Conservation (phyloP, 371 early-diverging fungal species). For the Amoeboaphelidium protococcarum region DNA sequence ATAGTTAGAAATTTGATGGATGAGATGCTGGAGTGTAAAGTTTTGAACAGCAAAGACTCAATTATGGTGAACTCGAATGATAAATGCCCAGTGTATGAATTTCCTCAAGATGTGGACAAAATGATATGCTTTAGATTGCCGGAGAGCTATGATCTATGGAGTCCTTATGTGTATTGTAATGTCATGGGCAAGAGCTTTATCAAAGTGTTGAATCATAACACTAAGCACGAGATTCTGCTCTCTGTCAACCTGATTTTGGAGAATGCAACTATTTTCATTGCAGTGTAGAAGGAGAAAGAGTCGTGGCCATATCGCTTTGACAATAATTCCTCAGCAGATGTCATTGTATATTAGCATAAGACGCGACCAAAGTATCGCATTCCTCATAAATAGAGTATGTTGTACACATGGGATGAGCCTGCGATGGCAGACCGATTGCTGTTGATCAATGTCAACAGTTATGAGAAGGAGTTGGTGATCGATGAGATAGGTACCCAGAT, state of each 20-base stretch:
- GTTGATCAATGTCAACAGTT: slow-evolving; percentile 35
- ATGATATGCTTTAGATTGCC: slow-evolving; percentile 3
- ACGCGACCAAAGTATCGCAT: slow-evolving; percentile 22
- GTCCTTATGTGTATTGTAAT: neutral
- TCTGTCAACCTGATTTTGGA: slow-evolving; percentile 47
- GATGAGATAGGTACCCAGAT: slow-evolving; percentile 67
- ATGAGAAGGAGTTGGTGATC: slow-evolving; percentile 44
- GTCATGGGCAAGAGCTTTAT: neutral
- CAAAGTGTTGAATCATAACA: neutral
- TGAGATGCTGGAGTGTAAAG: slow-evolving; percentile 42
- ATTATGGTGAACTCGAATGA: slow-evolving; percentile 23
- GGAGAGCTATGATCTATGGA: neutral
- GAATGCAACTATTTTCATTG: slow-evolving; percentile 63
- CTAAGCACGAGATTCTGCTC: slow-evolving; percentile 29
- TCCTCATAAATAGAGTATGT: slow-evolving; percentile 27
- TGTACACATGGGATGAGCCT: slow-evolving; percentile 86
- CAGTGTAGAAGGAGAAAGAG: too few species aligned
- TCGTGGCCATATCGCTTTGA: slow-evolving; percentile 87
- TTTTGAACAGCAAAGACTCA: slow-evolving; percentile 25
- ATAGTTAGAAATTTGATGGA: slow-evolving; percentile 46
- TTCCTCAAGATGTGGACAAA: slow-evolving; percentile 25
- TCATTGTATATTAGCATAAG: slow-evolving; percentile 47
- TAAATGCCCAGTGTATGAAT: slow-evolving; percentile 34
- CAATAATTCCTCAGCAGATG: slow-evolving; percentile 48
- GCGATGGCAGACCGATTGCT: slow-evolving; percentile 40